These are phyloP conservation scores for Tricholoma bakamatsutake DNA, from an alignment of 768 basidiomycete genomes.

Conservation along the genomic window DNA sequence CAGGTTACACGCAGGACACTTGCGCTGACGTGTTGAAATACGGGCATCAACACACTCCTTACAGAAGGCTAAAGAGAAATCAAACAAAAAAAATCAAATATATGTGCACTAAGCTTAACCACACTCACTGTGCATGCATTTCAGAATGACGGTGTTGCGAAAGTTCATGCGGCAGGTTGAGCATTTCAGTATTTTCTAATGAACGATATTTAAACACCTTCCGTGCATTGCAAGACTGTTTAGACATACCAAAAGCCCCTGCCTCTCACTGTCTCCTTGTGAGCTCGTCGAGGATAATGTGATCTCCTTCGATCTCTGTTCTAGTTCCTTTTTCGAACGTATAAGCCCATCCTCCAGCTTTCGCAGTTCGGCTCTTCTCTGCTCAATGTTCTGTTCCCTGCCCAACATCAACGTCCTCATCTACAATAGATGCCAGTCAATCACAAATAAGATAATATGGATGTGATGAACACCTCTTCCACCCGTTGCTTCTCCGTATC, in stretches of 20 bases:
- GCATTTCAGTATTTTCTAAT: slow-evolving; percentile 78
- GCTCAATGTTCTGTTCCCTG: background rate
- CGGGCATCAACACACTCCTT: slow-evolving; percentile 82
- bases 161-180: slow-evolving; percentile 79
- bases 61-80: slow-evolving; percentile 62
- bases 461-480: slow-evolving; percentile 29
- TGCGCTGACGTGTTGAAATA: slow-evolving; percentile 83
- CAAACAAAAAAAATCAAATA: background rate
- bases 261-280: slow-evolving; percentile 1
- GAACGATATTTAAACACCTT: slow-evolving; percentile 1
- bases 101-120: background rate
- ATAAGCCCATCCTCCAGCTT: slow-evolving; percentile 43
- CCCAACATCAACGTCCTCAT: background rate
- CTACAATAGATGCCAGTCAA: background rate
- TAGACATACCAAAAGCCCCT: slow-evolving; percentile 44
- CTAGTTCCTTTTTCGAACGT: slow-evolving; percentile 44
- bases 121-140: slow-evolving; percentile 87
- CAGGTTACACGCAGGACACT: slow-evolving; percentile 86
- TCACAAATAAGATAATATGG: background rate
- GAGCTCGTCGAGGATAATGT: slow-evolving; percentile 20
- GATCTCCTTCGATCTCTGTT: slow-evolving; percentile 45
- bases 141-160: slow-evolving; percentile 75
- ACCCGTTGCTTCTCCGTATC: slow-evolving; percentile 34
- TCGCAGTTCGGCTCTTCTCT: slow-evolving; percentile 32
- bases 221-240: background rate